Evolutionary conservation across 768 basidiomycete species (phyloP).

Genomic region (Lentinula lateritia): DNA sequence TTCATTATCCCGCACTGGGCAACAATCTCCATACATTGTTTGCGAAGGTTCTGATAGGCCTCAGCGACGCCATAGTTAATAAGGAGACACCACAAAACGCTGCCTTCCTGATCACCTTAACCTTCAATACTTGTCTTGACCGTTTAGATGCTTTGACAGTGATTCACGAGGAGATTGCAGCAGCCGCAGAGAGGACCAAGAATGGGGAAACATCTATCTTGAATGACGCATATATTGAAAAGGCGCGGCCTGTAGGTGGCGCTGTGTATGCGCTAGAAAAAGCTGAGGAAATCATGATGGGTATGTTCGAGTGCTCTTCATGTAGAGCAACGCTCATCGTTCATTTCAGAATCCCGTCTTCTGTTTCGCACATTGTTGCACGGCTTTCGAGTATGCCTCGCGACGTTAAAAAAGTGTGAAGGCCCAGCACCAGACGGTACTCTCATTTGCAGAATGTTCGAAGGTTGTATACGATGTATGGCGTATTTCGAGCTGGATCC

Average conservation of each 20-base stretch:
- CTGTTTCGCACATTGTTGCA: slow-evolving; percentile 87
- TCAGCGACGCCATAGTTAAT: slow-evolving; percentile 74
- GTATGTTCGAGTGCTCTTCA: slow-evolving; percentile 33
- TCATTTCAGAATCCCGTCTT: slow-evolving; percentile 69
- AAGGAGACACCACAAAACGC: slow-evolving; percentile 73
- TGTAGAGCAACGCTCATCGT: background rate
- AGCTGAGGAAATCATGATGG: slow-evolving; percentile 75
- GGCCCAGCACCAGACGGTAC: slow-evolving; percentile 78
- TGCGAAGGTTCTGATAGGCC: slow-evolving; percentile 87
- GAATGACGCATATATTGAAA: slow-evolving; percentile 73
- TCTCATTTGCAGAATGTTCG: slow-evolving; percentile 84
- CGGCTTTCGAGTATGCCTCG: slow-evolving; percentile 77
- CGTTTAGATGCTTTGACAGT: slow-evolving; percentile 77
- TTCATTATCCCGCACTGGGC: slow-evolving; percentile 83
- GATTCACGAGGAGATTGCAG: slow-evolving; percentile 51
- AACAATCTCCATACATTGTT: slow-evolving; percentile 84
- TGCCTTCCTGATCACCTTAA: slow-evolving; percentile 58
- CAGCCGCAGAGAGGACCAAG: slow-evolving; percentile 43
- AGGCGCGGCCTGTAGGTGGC: slow-evolving; percentile 74
- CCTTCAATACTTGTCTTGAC: slow-evolving; percentile 81
- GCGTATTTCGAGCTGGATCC: slow-evolving; percentile 66
- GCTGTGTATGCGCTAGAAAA: slow-evolving; percentile 77
- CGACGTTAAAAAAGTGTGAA: slow-evolving; percentile 73
- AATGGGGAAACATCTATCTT: slow-evolving; percentile 32
- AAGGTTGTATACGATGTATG: slow-evolving; percentile 80